These are phyloP conservation scores for Platanus orientalis DNA, from an alignment of 164 flowering plant species.

Conservation along the genomic window DNA sequence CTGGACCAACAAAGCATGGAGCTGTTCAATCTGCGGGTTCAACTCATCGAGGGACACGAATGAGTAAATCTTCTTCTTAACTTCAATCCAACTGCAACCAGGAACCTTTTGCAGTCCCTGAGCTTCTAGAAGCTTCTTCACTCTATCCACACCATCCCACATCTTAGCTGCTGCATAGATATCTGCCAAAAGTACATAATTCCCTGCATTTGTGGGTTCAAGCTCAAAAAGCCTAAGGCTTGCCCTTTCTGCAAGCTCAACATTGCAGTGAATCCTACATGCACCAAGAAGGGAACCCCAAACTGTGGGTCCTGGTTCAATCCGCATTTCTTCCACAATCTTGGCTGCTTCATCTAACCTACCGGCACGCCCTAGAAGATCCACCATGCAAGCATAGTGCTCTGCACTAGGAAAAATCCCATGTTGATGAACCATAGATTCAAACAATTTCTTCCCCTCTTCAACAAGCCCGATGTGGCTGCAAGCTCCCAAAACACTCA, in stretches of 20 bases:
- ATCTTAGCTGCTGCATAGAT: constrained; percentile 57
- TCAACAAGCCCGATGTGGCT: constrained; percentile 74
- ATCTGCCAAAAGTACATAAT: constrained; percentile 70
- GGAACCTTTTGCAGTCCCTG: constrained; percentile 52
- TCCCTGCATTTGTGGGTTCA: constrained; percentile 74
- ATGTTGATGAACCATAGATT: constrained; percentile 51
- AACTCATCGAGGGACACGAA: constrained; percentile 54
- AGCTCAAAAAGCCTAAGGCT: constrained; percentile 57
- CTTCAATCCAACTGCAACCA: constrained; percentile 73
- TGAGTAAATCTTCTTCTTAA: constrained; percentile 43
- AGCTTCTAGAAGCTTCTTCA: constrained; percentile 47
- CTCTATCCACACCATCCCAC: constrained; percentile 64
- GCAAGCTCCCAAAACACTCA: constrained; percentile 76
- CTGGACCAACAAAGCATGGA: constrained; percentile 47
- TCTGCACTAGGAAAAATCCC: constrained; percentile 45
- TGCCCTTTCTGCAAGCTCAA: constrained; percentile 68
- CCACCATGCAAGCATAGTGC: constrained; percentile 85
- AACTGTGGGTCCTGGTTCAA: constrained; percentile 60
- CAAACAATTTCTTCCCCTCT: constrained; percentile 52
- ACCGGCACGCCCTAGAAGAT: constrained; percentile 75
- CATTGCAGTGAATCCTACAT: constrained; percentile 69
- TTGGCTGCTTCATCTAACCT: constrained; percentile 58
- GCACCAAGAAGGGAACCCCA: constrained; percentile 84
- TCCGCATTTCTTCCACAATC: constrained; percentile 51
- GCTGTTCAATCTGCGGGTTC: constrained; percentile 51